Percentiles rank a stretch among this genome's conserved stretches.
Conservation (phyloP, 495 filamentous ascomycete genomes). For the Bryoglossum gracile region DNA sequence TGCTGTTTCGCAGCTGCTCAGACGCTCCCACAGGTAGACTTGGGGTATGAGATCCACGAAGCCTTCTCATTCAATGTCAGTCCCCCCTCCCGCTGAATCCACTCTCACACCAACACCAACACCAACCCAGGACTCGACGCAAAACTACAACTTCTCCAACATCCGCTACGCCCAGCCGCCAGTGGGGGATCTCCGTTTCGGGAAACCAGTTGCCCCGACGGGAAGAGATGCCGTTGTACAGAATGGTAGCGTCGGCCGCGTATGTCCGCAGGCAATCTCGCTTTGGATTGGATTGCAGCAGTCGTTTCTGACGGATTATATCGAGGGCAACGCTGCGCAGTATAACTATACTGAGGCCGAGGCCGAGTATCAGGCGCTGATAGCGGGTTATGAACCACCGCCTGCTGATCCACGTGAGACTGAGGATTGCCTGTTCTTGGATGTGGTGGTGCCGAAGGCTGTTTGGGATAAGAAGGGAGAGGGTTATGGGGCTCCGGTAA, state of each 20-base stretch:
- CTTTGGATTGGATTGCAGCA: neutral
- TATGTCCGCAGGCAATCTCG: constrained; percentile 35
- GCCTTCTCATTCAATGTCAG: constrained; percentile 9
- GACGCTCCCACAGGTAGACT: constrained; percentile 21
- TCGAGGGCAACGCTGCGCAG: neutral
- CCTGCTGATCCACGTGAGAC: neutral
- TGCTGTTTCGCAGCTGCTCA: no score
- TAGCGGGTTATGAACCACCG: neutral
- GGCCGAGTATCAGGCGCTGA: neutral
- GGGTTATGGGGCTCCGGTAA: neutral
- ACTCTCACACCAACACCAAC: neutral
- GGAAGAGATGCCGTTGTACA: constrained; percentile 31
- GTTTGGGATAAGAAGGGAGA: constrained; percentile 27
- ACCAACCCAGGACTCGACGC: neutral
- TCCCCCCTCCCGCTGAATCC: neutral
- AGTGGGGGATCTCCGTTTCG: constrained; percentile 41
- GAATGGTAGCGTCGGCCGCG: constrained; percentile 35
- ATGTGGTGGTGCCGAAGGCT: constrained; percentile 40
- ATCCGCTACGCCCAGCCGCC: constrained; percentile 54
- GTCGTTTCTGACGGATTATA: neutral
- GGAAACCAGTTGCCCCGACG: constrained; percentile 33
- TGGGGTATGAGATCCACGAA: constrained; percentile 28
- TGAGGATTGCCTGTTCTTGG: constrained; percentile 44
- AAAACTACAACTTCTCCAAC: constrained; percentile 49
- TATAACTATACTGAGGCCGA: no score